Evolutionary conservation across 208 protist species (phyloP), one percentile per base, ranked within the genome.

Genomic region (Acanthamoeba lenticulata): DNA sequence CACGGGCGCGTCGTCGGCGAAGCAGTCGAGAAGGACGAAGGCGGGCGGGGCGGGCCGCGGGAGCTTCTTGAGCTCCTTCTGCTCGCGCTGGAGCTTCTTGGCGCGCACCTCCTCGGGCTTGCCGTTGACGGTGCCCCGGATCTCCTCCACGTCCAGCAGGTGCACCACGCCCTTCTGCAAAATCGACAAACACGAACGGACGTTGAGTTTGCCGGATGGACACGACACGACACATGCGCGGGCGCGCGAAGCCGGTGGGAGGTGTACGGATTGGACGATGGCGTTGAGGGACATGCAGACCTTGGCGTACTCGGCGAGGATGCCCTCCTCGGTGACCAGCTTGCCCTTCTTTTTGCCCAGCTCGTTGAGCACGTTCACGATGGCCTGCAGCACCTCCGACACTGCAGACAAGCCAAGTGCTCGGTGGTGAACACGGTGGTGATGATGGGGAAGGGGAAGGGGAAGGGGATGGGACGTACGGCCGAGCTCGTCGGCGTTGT

Each of bases 331-430:
- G 32, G 79, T 89, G 79, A 89, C 79, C 44, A 89, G 32, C 79
- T 89, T 89, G 79, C 79, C 79, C 49, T 89, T 89, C 79, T 89
- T 89, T 29, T 77, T 77, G 29, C 79, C 44, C 79, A 89, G 45
- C 79, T 89, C 79, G 44, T 89, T 89, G 40, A 89, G 42, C 32
- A 89, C 79, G 45, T 89, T 89, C 44, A 52, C 44, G 21, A 89
- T 89, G 24, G 79, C 79, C 79, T 65, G 47, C 47, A 52, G 36
- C 44, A 89, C 79, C 40, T 89, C 79, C 27, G 79, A 89, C 79
- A 89, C 79, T 89, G 79, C 17, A 9, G 24, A 34, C 15, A 79
- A 40, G 15, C 15, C 24, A 79, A 79, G 52, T 27, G 52, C 52
- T n/a, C n/a, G n/a, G 52, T 60, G 11, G 21, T 11, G 21, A 60